Base-by-base conservation (phyloP, 2,329 filamentous ascomycete species). In the Stenocarpella maydis region DNA sequence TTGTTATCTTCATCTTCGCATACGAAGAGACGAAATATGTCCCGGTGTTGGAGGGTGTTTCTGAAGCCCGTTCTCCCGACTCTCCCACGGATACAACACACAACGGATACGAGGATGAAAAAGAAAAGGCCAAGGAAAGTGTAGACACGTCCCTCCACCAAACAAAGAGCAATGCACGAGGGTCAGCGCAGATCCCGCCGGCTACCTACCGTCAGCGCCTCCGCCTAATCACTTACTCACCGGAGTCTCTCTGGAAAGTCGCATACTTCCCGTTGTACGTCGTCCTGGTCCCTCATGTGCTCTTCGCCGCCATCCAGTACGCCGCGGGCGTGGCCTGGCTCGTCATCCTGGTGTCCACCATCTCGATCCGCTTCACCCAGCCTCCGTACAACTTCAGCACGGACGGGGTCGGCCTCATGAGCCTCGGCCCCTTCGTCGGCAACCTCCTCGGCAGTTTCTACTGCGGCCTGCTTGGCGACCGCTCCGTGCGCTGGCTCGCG, bases 381-480 rank as follows among this genome's bases (percentile, higher is more conserved):
- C 79, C 80, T 21, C 82, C 82, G 1, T 83, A 83, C 73, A 73
- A 75, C 61, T 77, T 83, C 54, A 73, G 72, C 24, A 74, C 80
- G 1, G 76, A 76, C 1, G 77, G 77, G 6, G 79, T 83, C 37
- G 82, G 82, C 61, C 73, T 83, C 1, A 72, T 69, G n/a, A 80
- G 78, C 3, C 69, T 82, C 6, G 78, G 79, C 0, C 79, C 81
- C 0, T 81, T 82, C 61, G 71, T 83, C 34, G 81, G 81, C 17
- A 80, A 79, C 26, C 71, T 79, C 2, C 43, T 82, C 8, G 80
- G 76, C 24, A 74, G 75, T n/a, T 55, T 80, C 7, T 69, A 80
- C 47, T 74, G 80, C 0, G 77, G 78, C 2, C 72, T 73, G 1
- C 73, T 77, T 12, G 75, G 78, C 10, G 81, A 83, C 68, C 78